Evolutionary conservation across 345 rosid genomes (phyloP).

Genomic region (Aegle marmelos): DNA sequence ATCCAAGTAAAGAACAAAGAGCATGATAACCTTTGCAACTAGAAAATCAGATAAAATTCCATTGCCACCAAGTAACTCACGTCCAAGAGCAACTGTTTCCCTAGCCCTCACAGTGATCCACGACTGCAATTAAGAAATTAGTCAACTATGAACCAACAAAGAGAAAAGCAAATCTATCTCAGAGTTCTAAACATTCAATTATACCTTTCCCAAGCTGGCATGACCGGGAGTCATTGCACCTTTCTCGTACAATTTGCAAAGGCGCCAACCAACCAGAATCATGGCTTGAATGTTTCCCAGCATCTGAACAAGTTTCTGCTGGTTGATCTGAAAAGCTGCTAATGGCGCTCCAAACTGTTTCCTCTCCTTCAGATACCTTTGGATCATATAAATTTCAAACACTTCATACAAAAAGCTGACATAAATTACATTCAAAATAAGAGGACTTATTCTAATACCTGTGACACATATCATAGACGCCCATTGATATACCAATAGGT

Average conservation of each 20-base stretch:
- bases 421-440: not conserved
- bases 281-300: constrained; percentile 90
- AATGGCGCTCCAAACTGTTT: constrained; percentile 96
- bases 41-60: constrained; percentile 84
- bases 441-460: constrained; percentile 42
- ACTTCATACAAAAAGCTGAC: not conserved
- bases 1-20: not conserved
- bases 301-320: constrained; percentile 87
- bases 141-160: not conserved
- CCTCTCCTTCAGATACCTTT: constrained; percentile 86
- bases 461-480: constrained; percentile 92
- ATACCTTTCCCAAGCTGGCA: constrained; percentile 98
- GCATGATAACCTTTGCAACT: constrained; percentile 75
- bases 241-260: constrained; percentile 81
- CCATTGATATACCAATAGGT: constrained; percentile 93
- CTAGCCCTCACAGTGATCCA: constrained; percentile 81
- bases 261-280: constrained; percentile 92
- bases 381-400: constrained; percentile 17
- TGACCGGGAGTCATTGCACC: constrained; percentile 92
- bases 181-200: not conserved
- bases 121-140: constrained; percentile 37
- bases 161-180: not conserved
- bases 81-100: constrained; percentile 77
- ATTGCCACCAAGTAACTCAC: constrained; percentile 94
- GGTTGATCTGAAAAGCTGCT: constrained; percentile 91